These are phyloP conservation scores for Claviceps sp. DNA, from an alignment of 2,329 filamentous ascomycete species.

Conservation along the genomic window DNA sequence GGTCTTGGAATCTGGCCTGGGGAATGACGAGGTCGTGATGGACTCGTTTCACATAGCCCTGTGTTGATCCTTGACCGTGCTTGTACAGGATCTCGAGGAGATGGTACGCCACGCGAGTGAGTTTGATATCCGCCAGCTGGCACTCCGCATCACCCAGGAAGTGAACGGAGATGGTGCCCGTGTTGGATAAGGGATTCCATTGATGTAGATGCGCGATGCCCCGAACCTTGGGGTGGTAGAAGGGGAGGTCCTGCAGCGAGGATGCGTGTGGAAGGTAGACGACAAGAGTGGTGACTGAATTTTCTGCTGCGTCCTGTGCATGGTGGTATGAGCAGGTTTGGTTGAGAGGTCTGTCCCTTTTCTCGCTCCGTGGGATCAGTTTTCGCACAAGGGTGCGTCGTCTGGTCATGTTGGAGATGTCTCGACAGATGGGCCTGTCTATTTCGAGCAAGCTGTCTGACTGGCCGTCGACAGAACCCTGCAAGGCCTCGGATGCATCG, in stretches of 20 bases:
- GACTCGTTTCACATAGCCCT: slow-evolving; percentile 67
- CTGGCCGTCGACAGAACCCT: slow-evolving; percentile 1
- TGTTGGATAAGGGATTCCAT: slow-evolving; percentile 31
- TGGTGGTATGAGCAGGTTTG: slow-evolving; percentile 72
- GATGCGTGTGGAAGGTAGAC: slow-evolving; percentile 66
- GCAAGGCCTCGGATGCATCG: slow-evolving; percentile 7
- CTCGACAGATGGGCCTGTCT: slow-evolving; percentile 5
- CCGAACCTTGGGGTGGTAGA: slow-evolving; percentile 71
- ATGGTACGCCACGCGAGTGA: slow-evolving; percentile 54
- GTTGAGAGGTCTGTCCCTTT: slow-evolving; percentile 59
- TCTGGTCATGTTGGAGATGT: slow-evolving; percentile 21
- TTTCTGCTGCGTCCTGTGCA: slow-evolving; percentile 11
- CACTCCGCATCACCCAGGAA: slow-evolving; percentile 37
- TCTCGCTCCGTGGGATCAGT: slow-evolving; percentile 69
- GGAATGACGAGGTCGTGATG: slow-evolving; percentile 73
- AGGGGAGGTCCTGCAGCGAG: slow-evolving; percentile 54
- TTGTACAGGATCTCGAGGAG: slow-evolving; percentile 58
- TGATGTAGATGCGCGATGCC: slow-evolving; percentile 66
- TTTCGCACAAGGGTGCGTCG: slow-evolving; percentile 58
- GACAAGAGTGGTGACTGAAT: slow-evolving; percentile 29
- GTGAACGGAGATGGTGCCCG: slow-evolving; percentile 44
- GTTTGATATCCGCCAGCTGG: slow-evolving; percentile 26
- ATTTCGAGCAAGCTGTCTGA: background rate
- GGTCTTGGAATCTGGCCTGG: slow-evolving; percentile 66
- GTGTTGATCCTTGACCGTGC: slow-evolving; percentile 51